Conservation (phyloP, 2,329 filamentous ascomycete genomes). For the Hymenoscyphus occultus region DNA sequence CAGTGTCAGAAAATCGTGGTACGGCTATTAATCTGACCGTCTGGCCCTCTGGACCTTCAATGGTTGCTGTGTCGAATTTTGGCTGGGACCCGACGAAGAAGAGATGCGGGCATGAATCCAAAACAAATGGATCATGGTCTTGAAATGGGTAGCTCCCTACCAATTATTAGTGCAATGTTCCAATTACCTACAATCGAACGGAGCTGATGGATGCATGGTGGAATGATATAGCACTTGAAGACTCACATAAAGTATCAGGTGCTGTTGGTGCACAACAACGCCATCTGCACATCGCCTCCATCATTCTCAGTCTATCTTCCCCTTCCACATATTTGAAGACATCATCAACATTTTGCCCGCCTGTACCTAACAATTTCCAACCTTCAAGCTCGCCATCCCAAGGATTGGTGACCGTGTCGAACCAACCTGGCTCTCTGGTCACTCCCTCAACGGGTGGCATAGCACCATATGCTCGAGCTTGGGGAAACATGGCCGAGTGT, state of each 20-base stretch:
- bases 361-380: slow-evolving; percentile 80
- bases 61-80: slow-evolving; percentile 67
- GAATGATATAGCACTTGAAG: slow-evolving; percentile 2
- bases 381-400: slow-evolving; percentile 90
- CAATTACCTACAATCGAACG: background rate
- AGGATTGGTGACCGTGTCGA: slow-evolving; percentile 89
- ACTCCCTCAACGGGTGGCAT: slow-evolving; percentile 36
- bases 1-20: slow-evolving; percentile 75
- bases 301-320: slow-evolving; percentile 76
- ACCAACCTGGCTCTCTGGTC: slow-evolving; percentile 61
- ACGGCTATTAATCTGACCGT: slow-evolving; percentile 75
- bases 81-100: slow-evolving; percentile 89
- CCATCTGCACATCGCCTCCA: slow-evolving; percentile 95
- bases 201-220: background rate
- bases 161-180: slow-evolving; percentile 13
- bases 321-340: slow-evolving; percentile 86
- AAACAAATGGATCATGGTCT: slow-evolving; percentile 85
- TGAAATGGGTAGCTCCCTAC: slow-evolving; percentile 95
- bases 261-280: slow-evolving; percentile 88
- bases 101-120: slow-evolving; percentile 81
- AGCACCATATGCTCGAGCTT: slow-evolving; percentile 64
- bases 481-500: slow-evolving; percentile 86
- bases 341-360: slow-evolving; percentile 91
- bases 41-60: slow-evolving; percentile 66
- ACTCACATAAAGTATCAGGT: slow-evolving; percentile 88